A percentile compares a stretch with the other conserved stretches of the same genome.
phyloP scores from a whole-genome alignment of 768 basidiomycete species.

The Gloeophyllum trabeum region DNA sequence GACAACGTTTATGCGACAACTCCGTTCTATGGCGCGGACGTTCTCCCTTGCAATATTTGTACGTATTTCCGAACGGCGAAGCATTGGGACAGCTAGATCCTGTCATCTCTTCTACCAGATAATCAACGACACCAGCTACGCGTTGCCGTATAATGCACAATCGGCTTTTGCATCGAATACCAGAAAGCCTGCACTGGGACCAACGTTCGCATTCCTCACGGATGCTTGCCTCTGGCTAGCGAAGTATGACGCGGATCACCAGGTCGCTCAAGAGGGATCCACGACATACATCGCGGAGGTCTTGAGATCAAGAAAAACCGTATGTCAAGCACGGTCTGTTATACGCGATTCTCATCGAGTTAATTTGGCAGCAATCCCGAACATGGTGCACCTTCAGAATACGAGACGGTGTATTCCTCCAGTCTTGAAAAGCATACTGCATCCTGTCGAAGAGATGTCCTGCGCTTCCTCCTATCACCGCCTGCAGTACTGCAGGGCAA shows the following conservation, averaged over 20 bases:
- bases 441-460: no score
- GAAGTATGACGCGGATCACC: conserved; percentile 7
- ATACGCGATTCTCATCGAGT: neutral
- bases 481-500: no score
- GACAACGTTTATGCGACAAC: conserved; percentile 57
- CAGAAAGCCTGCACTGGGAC: conserved; percentile 64
- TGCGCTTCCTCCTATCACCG: no score
- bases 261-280: conserved; percentile 11
- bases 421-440: no score
- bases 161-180: conserved; percentile 23
- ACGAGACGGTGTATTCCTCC: no score
- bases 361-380: neutral
- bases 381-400: neutral
- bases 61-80: no score
- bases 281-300: conserved; percentile 26
- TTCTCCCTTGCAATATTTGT: conserved; percentile 43
- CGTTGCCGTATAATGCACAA: conserved; percentile 18
- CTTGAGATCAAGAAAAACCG: conserved; percentile 28
- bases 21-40: conserved; percentile 36
- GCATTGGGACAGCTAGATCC: no score
- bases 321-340: conserved; percentile 13
- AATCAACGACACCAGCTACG: conserved; percentile 42
- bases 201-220: conserved; percentile 61
- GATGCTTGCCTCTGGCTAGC: conserved; percentile 71
- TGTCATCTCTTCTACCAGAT: conserved; percentile 27